A percentile compares a stretch with the other conserved stretches of the same genome.
Evolutionary conservation across 805 yeast genomes (phyloP).

Genomic region (Monosporozyma aerobia): DNA sequence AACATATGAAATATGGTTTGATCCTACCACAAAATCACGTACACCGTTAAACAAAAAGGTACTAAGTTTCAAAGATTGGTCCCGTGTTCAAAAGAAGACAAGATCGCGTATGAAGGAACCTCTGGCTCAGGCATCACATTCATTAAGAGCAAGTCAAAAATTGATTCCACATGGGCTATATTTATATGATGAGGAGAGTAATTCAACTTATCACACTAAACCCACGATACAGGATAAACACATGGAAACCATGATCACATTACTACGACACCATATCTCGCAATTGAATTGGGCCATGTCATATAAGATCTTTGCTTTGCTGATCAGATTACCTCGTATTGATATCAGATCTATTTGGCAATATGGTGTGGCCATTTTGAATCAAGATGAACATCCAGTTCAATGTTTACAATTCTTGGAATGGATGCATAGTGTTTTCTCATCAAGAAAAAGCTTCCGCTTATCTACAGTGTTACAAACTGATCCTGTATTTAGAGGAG

Average conservation of each 20-base stretch:
- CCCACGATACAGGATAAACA: slow-evolving; percentile 14
- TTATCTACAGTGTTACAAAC: slow-evolving; percentile 9
- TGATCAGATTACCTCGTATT: slow-evolving; percentile 40
- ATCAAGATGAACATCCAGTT: slow-evolving; percentile 7
- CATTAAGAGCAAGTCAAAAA: slow-evolving; percentile 15
- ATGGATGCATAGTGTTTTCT: slow-evolving; percentile 24
- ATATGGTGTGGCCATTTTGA: slow-evolving; percentile 47
- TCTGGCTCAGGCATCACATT: slow-evolving; percentile 2
- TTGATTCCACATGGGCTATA: slow-evolving; percentile 4
- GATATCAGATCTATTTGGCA: slow-evolving; percentile 59
- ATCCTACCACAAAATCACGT: slow-evolving; percentile 6
- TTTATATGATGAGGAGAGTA: slow-evolving; percentile 3
- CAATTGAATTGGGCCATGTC: slow-evolving; percentile 47
- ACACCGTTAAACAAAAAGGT: slow-evolving; percentile 13
- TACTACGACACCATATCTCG: slow-evolving; percentile 42
- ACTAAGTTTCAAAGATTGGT: slow-evolving; percentile 14
- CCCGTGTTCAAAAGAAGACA: slow-evolving; percentile 13
- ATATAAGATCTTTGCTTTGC: slow-evolving; percentile 40
- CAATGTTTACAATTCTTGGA: slow-evolving; percentile 16
- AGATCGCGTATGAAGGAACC: slow-evolving; percentile 10
- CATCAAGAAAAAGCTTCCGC: slow-evolving; percentile 15
- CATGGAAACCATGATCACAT: slow-evolving; percentile 28
- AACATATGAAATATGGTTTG: slow-evolving; percentile 26
- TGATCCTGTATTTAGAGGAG: slow-evolving; percentile 24
- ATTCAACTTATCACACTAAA: not conserved